These are phyloP conservation scores for Micractinium sp. DNA, from an alignment of 139 green algal genomes.

Conservation along the genomic window DNA sequence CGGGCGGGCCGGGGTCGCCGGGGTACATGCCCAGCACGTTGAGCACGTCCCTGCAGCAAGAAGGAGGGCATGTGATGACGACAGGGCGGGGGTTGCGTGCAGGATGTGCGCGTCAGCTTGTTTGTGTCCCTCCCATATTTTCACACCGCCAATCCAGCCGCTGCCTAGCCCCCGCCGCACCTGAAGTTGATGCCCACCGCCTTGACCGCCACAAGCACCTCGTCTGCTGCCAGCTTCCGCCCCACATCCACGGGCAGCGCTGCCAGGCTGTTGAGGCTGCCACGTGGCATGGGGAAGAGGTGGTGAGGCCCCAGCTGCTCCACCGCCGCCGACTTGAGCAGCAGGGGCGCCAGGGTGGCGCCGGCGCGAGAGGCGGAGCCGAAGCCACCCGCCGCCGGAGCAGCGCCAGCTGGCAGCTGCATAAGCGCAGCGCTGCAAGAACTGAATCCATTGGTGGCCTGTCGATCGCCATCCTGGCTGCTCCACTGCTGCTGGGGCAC, in stretches of 20 bases:
- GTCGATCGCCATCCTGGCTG: background rate
- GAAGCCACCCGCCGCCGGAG: background rate
- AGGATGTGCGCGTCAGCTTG: background rate
- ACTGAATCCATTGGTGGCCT: background rate
- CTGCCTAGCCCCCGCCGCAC: background rate
- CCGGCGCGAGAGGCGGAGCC: background rate
- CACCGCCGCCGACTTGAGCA: slow-evolving; percentile 23
- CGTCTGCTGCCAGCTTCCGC: background rate
- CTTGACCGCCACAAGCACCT: slow-evolving; percentile 54
- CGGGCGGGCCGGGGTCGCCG: slow-evolving; percentile 59
- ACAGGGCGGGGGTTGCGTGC: background rate
- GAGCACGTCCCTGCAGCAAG: slow-evolving; percentile 62
- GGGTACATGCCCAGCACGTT: slow-evolving; percentile 79
- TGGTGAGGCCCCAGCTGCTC: slow-evolving; percentile 37
- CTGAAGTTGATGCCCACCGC: slow-evolving; percentile 71
- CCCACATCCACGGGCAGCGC: slow-evolving; percentile 40
- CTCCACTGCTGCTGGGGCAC: slow-evolving; percentile 35
- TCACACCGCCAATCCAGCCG: no score
- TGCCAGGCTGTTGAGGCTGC: slow-evolving; percentile 64
- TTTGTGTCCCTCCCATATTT: no score
- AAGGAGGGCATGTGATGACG: background rate
- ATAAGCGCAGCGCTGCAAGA: background rate
- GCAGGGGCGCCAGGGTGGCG: slow-evolving; percentile 5
- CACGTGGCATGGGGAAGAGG: slow-evolving; percentile 55
- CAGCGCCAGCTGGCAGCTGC: background rate